A percentile compares a stretch with the other conserved stretches of the same genome.
These are phyloP conservation scores for Yarrowia galli DNA, from an alignment of 1,139 yeast genomes.

Conservation along the genomic window DNA sequence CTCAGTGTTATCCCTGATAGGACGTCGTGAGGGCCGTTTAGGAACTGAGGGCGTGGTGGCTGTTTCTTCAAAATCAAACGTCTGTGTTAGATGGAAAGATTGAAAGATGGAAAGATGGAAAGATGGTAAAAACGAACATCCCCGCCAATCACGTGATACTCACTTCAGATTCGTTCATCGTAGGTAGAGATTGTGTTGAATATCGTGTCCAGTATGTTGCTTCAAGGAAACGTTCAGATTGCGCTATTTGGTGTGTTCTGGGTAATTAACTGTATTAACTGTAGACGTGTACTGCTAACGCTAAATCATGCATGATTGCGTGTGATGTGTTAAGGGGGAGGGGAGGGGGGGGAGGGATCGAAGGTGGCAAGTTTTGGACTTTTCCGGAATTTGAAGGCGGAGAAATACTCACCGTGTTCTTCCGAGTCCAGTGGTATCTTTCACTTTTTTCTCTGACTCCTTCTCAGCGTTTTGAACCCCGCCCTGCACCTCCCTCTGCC, in stretches of 20 bases:
- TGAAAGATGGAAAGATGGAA: too few relatives aligned
- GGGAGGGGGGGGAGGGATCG: background rate
- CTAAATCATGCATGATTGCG: conserved; percentile 16
- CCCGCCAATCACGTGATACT: background rate
- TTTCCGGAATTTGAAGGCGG: too few relatives aligned
- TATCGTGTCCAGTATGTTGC: too few relatives aligned
- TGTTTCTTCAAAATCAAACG: conserved; percentile 18
- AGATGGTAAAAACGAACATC: too few relatives aligned
- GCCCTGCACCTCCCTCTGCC: too few relatives aligned
- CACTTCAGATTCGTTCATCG: conserved; percentile 11
- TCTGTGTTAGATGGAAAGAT: conserved; percentile 1
- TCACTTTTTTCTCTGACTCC: too few relatives aligned
- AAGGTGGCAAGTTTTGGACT: too few relatives aligned
- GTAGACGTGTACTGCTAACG: conserved; percentile 1
- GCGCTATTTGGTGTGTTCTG: background rate
- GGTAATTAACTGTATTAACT: background rate
- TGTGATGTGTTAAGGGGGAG: background rate
- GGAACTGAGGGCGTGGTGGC: background rate
- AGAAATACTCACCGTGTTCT: too few relatives aligned
- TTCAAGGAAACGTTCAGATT: too few relatives aligned
- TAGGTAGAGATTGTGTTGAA: too few relatives aligned
- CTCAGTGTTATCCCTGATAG: background rate
- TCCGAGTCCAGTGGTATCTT: too few relatives aligned
- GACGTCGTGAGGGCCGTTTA: conserved; percentile 8
- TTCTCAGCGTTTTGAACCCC: too few relatives aligned